These are phyloP conservation scores for Solanum tarijense DNA, from an alignment of 257 asterid species.

Conservation along the genomic window DNA sequence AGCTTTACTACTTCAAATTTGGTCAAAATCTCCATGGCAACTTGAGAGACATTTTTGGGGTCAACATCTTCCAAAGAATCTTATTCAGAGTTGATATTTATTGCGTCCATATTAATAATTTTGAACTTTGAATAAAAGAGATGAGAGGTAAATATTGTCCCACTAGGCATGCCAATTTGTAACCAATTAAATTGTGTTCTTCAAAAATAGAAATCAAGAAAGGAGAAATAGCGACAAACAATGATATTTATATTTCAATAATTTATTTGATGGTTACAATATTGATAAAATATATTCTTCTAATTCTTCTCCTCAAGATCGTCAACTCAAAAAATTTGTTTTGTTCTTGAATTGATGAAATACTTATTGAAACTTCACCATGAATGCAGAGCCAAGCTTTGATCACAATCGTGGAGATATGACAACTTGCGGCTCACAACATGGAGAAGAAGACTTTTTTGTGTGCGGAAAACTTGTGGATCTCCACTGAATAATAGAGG, in stretches of 20 bases:
- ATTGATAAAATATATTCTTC: too few species aligned
- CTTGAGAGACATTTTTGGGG: background rate
- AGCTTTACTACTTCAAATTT: too few species aligned
- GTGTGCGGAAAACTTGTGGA: background rate
- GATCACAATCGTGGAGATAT: background rate
- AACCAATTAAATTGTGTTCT: background rate
- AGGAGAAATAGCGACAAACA: background rate
- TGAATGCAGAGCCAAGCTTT: background rate
- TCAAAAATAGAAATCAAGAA: background rate
- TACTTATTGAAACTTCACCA: background rate
- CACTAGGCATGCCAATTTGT: background rate
- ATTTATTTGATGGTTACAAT: background rate
- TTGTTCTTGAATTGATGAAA: background rate
- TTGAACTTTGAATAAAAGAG: background rate
- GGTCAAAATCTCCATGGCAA: background rate
- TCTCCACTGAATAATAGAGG: background rate
- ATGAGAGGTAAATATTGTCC: background rate
- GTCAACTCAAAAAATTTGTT: background rate
- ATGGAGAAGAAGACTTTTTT: background rate
- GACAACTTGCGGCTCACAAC: background rate
- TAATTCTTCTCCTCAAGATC: background rate
- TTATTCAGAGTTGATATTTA: too few species aligned
- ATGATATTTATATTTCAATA: background rate
- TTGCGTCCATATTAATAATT: too few species aligned
- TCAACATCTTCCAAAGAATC: background rate